Evolutionary conservation across 495 filamentous ascomycete species (phyloP).

Genomic region (Penicillium longicatenatum): DNA sequence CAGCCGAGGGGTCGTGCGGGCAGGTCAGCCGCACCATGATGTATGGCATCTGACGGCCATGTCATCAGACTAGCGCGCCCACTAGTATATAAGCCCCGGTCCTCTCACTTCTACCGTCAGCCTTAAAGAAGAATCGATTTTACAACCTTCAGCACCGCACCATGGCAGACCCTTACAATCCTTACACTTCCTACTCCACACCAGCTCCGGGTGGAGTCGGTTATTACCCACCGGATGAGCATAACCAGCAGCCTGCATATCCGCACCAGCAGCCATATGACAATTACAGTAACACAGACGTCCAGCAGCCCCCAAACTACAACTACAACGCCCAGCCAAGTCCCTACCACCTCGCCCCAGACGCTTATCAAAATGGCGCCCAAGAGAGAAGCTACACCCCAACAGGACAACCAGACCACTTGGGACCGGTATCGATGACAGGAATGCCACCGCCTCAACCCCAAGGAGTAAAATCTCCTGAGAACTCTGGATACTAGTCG

Average conservation of each 20-base stretch:
- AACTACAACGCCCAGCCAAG: slow-evolving; percentile 27
- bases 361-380: slow-evolving; percentile 31
- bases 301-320: slow-evolving; percentile 25
- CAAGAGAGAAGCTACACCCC: slow-evolving; percentile 42
- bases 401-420: slow-evolving; percentile 34
- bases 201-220: slow-evolving; percentile 29
- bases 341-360: slow-evolving; percentile 34
- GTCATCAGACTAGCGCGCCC: slow-evolving; percentile 15
- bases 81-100: slow-evolving; percentile 8
- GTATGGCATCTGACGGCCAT: slow-evolving; percentile 17
- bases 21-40: slow-evolving; percentile 33
- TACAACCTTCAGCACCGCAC: neutral
- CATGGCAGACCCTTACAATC: slow-evolving; percentile 57
- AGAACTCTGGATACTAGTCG: slow-evolving; percentile 44
- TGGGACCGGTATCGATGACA: slow-evolving; percentile 48
- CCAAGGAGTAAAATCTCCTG: slow-evolving; percentile 35
- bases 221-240: slow-evolving; percentile 31
- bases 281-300: slow-evolving; percentile 7
- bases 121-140: neutral
- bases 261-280: slow-evolving; percentile 15
- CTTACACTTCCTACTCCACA: slow-evolving; percentile 31
- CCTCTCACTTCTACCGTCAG: neutral
- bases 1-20: slow-evolving; percentile 27
- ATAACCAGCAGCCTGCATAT: slow-evolving; percentile 17
- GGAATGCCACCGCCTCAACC: slow-evolving; percentile 45